Evolutionary conservation across 2,329 filamentous ascomycete genomes (phyloP), one percentile per base, ranked within the genome.

Genomic region (Xylaria multiplex): DNA sequence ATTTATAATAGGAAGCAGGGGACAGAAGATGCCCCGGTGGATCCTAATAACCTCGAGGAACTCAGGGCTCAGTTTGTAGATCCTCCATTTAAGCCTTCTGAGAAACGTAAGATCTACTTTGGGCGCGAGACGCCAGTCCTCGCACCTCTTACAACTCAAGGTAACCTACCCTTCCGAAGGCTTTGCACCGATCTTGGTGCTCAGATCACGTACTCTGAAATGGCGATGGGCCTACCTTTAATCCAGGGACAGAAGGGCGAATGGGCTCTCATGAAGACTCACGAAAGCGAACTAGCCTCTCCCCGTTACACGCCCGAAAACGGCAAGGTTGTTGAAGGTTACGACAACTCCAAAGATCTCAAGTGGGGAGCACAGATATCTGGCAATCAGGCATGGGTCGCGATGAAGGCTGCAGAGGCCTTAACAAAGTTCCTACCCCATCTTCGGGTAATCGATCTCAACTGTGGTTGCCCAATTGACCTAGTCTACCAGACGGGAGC

Each of bases 401-500:
- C 92, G 2, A 86, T 95, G 76, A 97, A 97, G 81, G 90, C 93
- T 0, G 92, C 95, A 0, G 93, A 98, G 77, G 86, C 91, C 3
- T 82, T 99, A 53, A 90, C 90, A 5, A 85, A 86, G 35, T 88
- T 91, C 69, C 89, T 94, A 64, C 94, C 96, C 2, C 88, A 93
- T 73, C 85, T 99, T 22, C 92, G 96, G 42, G 88, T 97, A 45
- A 92, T 99, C 70, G 96, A 99, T 75, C 84, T 99, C 72, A 99
- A 99, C 82, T 98, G 95, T 74, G 96, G 96, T 50, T 99, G 96
- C 76, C 96, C 96, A 3, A 97, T 99, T 76, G 96, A 99, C 77
- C 88, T 97, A 72, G 90, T 99, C 58, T 98, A 89, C 83, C 90
- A 93, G 73, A 86, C 91, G 52, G 96, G 96, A 57, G 93, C 92